Base-by-base conservation (phyloP, 768 basidiomycete genomes). In the Lanmaoa rubissima region DNA sequence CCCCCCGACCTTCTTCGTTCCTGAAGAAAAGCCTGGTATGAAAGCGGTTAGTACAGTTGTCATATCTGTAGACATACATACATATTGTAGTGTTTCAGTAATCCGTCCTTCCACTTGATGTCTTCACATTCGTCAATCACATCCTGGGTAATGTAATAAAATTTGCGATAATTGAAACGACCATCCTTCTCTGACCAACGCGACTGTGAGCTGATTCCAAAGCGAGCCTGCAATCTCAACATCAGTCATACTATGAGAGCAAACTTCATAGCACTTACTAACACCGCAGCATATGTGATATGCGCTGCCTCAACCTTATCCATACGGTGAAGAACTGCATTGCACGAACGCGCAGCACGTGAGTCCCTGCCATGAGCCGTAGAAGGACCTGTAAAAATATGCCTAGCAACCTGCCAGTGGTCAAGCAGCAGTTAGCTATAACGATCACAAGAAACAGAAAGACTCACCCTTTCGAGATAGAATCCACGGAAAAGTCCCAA, bases 161-260 rank as follows among this genome's bases (percentile, higher is more conserved):
- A 61, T 1, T 47, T 46, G 7, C 41, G 14, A 2, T 61, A 57
- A 14, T 47, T 61, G 41, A 62, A 62, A 1, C 1, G 4, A 2
- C 52, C 7, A 11, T 63, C 53, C 7, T 40, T 54, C 31, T 63
- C 50, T 2, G 32, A 4, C 61, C 61, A 63, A 6, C 24, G 13
- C 1, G 16, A 38, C 31, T 55, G 40, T 9, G 53, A 31, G 38
- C 53, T 61, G 32, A 63, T 61, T 3, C 21, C 26, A 13, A 51
- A 52, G n/a, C 17, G 42, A 36, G 56, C 61, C 61, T 58, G n/a
- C 8, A 13, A 26, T 26, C 0, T 10, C 8, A 28, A n/a, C 2
- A 2, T 51, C 10, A 38, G 12, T 47, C 5, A 28, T 34, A 21
- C 5, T 10, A 26, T 4, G 1, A 17, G 7, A 47, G 8, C 1